phyloP scores from a whole-genome alignment of 192 early-diverging fungal genomes.

The Entomortierella chlamydospora region DNA sequence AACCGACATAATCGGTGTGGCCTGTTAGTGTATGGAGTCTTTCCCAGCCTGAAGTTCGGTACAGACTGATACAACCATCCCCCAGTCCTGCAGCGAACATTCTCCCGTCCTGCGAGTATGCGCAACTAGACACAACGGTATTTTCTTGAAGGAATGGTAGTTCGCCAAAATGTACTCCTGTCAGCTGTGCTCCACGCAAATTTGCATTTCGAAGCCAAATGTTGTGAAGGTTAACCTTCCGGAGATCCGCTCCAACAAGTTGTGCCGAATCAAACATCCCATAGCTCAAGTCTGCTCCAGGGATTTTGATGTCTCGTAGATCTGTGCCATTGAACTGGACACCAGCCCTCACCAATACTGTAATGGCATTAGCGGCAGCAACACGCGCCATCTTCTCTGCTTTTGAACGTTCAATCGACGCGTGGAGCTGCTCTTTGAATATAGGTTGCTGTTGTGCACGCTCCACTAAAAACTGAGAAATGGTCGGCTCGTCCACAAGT shows the following conservation, averaged over 20 bases:
- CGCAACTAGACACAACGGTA: neutral
- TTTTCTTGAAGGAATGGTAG: neutral
- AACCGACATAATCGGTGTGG: neutral
- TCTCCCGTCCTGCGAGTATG: no score
- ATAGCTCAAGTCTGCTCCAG: no score
- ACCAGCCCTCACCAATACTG: no score
- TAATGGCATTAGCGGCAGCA: neutral
- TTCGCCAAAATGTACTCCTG: neutral
- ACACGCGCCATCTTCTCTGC: neutral
- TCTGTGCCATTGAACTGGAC: no score
- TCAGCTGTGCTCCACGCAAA: neutral
- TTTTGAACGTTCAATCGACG: neutral
- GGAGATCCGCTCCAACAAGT: no score
- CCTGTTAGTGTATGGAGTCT: neutral
- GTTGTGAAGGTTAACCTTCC: no score
- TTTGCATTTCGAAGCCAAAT: neutral
- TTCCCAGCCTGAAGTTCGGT: neutral
- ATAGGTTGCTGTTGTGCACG: neutral
- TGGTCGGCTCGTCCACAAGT: neutral
- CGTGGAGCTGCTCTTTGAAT: neutral
- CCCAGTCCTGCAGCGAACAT: no score
- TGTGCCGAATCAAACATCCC: no score
- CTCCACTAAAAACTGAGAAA: neutral
- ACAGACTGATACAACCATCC: no score
- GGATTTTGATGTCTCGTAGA: no score